These are phyloP conservation scores for Dictyostelium capitatum DNA, from an alignment of 78 protist species.

Conservation along the genomic window DNA sequence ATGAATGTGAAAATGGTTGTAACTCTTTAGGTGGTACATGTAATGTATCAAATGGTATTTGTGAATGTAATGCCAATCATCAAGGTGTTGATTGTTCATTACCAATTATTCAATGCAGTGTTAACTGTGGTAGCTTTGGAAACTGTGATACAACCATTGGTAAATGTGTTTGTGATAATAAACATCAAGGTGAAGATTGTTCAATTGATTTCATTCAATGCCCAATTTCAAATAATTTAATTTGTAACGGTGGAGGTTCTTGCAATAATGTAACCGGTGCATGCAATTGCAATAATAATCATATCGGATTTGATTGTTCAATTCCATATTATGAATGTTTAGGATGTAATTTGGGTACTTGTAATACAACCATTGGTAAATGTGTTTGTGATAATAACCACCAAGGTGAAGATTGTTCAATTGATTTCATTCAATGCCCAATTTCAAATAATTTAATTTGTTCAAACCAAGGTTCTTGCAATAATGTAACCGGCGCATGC, in stretches of 20 bases:
- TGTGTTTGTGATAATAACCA: background rate
- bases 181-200: background rate
- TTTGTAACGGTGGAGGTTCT: background rate
- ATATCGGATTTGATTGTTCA: background rate
- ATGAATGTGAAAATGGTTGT: conserved; percentile 15
- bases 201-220: background rate
- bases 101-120: background rate
- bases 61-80: background rate
- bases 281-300: background rate
- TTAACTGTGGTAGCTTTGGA: background rate
- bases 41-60: background rate
- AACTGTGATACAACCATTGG: background rate
- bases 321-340: background rate
- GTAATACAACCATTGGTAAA: background rate
- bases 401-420: background rate
- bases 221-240: background rate
- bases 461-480: background rate
- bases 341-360: background rate
- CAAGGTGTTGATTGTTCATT: background rate
- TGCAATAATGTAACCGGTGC: background rate
- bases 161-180: background rate
- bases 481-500: background rate
- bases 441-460: background rate
- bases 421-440: background rate
- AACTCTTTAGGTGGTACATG: background rate